Evolutionary conservation across 176 grass and related monocot genomes (phyloP).

Genomic region (Ensete ventricosum): DNA sequence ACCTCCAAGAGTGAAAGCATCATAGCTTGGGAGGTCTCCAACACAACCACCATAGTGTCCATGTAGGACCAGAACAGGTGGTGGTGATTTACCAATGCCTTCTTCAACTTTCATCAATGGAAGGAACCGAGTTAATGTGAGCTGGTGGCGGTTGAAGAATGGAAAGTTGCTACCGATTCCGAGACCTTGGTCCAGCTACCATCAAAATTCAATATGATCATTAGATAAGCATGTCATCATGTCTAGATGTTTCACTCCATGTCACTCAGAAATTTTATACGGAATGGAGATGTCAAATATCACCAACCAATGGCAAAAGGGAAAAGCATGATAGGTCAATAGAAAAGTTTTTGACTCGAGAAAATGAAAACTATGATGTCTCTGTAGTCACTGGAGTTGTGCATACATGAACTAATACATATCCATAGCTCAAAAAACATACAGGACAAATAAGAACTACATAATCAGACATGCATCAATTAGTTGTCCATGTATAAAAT

Average conservation of each 20-base stretch:
- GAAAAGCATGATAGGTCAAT: background rate
- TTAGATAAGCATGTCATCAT: background rate
- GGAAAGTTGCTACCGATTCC: constrained; percentile 92
- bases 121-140: constrained; percentile 80
- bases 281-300: background rate
- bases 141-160: constrained; percentile 89
- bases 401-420: too few relatives aligned
- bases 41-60: constrained; percentile 91
- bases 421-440: too few relatives aligned
- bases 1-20: constrained; percentile 91
- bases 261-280: background rate
- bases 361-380: too few relatives aligned
- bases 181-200: constrained; percentile 94
- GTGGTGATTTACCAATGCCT: constrained; percentile 66
- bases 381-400: too few relatives aligned
- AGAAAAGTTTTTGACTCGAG: too few relatives aligned
- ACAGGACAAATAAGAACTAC: background rate
- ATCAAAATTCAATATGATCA: constrained; percentile 1
- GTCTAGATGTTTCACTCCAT: background rate
- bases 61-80: constrained; percentile 85
- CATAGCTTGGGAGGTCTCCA: constrained; percentile 93
- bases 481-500: background rate
- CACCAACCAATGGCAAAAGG: background rate
- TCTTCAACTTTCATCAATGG: constrained; percentile 78
- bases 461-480: background rate